Evolutionary conservation across 2,329 filamentous ascomycete species (phyloP), one percentile per base, ranked within the genome.

Genomic region (Aspergillus tamarii): DNA sequence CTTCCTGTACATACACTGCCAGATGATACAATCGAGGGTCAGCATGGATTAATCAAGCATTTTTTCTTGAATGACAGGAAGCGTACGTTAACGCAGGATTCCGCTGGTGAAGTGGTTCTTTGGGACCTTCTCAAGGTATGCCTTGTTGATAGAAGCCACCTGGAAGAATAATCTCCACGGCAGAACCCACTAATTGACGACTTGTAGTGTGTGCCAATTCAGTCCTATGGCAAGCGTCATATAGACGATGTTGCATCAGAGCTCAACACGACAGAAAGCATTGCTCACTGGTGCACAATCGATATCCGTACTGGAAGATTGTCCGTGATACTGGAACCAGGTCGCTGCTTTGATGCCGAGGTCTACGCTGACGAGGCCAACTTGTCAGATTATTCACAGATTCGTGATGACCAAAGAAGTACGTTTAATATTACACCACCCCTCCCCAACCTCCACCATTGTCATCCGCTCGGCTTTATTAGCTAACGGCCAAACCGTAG

Each of bases 341-440:
- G 95, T 73, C 96, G 96, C 70, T 97, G 94, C 76, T 99, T 99
- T 71, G 95, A 99, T 78, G 95, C 94, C 19, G 95, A 99, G 74
- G 91, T 97, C 78, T 99, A 99, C 76, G 94, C 93, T 1, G 95
- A 99, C 75, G 94, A 98, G 78, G 82, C 96, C 41, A 84, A 89
- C 46, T 70, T 94, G 60, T 86, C 91, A 12, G 89, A 93, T 66
- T 83, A 87, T n/a, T 83, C 91, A 21, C 90, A 94, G 14, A 97
- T 97, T 73, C 85, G 91, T 62, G 94, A 98, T 71, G 95, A 99
- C 71, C 94, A 98, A 80, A 88, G 95, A 81, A 96, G 92, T 94
- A 85, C 74, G 89, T 77, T 10, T 2, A 56, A 30, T 9, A 8
- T 26, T n/a, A n/a, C 59, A 34, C n/a, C 19, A 6, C 30, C 36